These are phyloP conservation scores for Cylindrotheca closterium DNA, from an alignment of 108 stramenopile species.

Conservation along the genomic window DNA sequence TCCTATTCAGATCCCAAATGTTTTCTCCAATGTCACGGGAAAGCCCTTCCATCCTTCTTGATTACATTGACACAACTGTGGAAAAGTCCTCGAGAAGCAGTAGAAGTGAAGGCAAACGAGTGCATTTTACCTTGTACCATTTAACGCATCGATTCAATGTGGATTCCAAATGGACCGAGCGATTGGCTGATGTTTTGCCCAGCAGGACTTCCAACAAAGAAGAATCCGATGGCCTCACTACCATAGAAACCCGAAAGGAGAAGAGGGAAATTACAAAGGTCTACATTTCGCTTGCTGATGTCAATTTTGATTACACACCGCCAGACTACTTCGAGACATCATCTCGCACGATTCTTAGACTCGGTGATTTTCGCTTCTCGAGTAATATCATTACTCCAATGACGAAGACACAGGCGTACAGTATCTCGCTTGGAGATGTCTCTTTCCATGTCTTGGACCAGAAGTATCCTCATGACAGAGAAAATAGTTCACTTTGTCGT, in stretches of 20 bases:
- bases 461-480: slow-evolving; percentile 48
- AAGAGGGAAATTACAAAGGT: too few species aligned
- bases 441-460: slow-evolving; percentile 49
- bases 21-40: slow-evolving; percentile 67
- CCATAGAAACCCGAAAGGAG: slow-evolving; percentile 26
- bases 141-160: slow-evolving; percentile 62
- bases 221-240: neutral
- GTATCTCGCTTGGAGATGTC: slow-evolving; percentile 62
- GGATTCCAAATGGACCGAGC: slow-evolving; percentile 52
- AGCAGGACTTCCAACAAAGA: slow-evolving; percentile 1
- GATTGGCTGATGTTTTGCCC: slow-evolving; percentile 32
- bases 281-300: slow-evolving; percentile 65
- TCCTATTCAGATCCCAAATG: slow-evolving; percentile 62
- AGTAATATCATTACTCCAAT: slow-evolving; percentile 67
- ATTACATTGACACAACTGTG: slow-evolving; percentile 35
- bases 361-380: slow-evolving; percentile 71
- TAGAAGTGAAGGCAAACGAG: slow-evolving; percentile 21
- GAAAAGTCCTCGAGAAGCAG: slow-evolving; percentile 13
- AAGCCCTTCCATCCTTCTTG: slow-evolving; percentile 64
- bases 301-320: slow-evolving; percentile 73
- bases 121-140: slow-evolving; percentile 68
- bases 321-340: slow-evolving; percentile 40
- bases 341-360: slow-evolving; percentile 55
- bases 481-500: slow-evolving; percentile 53
- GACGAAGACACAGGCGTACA: slow-evolving; percentile 47